These are phyloP conservation scores for Neurospora sublineolata DNA, from an alignment of 495 filamentous ascomycete species.

Conservation along the genomic window DNA sequence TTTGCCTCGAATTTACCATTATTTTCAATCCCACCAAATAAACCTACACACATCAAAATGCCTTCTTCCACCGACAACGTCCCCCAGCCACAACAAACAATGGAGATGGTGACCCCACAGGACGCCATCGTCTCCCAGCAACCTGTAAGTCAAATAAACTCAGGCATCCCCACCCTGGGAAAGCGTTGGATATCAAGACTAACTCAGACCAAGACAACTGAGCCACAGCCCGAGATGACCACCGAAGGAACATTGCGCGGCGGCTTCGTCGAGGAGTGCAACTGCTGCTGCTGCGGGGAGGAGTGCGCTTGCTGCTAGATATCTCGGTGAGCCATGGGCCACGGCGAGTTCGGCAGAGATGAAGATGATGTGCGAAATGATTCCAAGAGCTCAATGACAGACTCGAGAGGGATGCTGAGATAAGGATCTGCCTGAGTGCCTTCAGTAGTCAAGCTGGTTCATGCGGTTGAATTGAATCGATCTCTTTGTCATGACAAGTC, in stretches of 20 bases:
- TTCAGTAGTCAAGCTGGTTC: not conserved
- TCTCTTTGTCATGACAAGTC: not conserved
- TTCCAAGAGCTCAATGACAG: not conserved
- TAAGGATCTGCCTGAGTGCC: not conserved
- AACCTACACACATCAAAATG: constrained; percentile 7
- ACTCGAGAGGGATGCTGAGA: not conserved
- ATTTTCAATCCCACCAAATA: not conserved
- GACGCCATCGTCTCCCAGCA: constrained; percentile 16
- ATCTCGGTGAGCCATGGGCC: not conserved
- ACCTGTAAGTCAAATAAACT: constrained; percentile 7
- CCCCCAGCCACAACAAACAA: constrained; percentile 18
- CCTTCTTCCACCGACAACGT: constrained; percentile 10
- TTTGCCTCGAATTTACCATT: not conserved
- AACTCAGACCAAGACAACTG: constrained; percentile 1
- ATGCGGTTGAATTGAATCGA: not conserved
- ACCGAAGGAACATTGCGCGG: constrained; percentile 11
- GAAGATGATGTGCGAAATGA: not conserved
- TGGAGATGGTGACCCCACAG: constrained; percentile 14
- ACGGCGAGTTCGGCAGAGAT: not conserved
- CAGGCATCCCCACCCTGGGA: not conserved
- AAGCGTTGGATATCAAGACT: not conserved
- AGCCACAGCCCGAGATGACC: constrained; percentile 22
- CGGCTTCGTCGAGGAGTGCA: constrained; percentile 21
- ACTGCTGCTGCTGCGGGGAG: constrained; percentile 19
- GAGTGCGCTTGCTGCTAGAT: constrained; percentile 19